These are phyloP conservation scores for Apodospora peruviana DNA, from an alignment of 495 filamentous ascomycete species.

Conservation along the genomic window DNA sequence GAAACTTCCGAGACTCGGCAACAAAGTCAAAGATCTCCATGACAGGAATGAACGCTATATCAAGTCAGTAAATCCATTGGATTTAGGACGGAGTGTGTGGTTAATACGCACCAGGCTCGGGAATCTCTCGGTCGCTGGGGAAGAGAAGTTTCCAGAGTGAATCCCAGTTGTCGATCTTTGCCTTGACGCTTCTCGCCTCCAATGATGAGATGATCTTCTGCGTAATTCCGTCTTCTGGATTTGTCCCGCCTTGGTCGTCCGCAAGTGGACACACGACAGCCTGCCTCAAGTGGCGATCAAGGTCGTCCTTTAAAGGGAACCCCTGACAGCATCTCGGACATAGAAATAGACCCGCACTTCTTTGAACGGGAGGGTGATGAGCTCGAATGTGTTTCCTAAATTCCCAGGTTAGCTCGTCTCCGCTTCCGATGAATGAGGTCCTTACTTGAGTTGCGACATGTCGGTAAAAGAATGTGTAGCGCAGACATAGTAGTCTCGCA, in stretches of 20 bases:
- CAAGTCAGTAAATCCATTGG: not conserved
- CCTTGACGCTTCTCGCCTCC: conserved; percentile 21
- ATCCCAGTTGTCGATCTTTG: conserved; percentile 27
- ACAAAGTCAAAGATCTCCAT: conserved; percentile 29
- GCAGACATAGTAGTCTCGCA: conserved; percentile 27
- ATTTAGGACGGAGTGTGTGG: not conserved
- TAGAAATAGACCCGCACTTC: conserved; percentile 21
- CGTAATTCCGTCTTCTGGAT: conserved; percentile 26
- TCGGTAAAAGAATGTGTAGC: conserved; percentile 28
- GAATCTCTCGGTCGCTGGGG: conserved; percentile 15
- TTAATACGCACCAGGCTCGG: conserved; percentile 17
- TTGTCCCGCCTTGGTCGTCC: conserved; percentile 18
- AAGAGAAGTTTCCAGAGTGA: conserved; percentile 26
- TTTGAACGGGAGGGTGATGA: conserved; percentile 25
- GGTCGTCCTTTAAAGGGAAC: conserved; percentile 20
- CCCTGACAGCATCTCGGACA: conserved; percentile 25
- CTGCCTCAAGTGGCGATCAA: conserved; percentile 21
- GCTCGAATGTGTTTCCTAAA: conserved; percentile 26
- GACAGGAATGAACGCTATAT: conserved; percentile 23
- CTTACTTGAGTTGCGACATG: conserved; percentile 33
- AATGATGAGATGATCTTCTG: conserved; percentile 25
- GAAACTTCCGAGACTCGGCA: conserved; percentile 21
- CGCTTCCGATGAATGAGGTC: not conserved
- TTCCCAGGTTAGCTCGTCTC: not conserved
- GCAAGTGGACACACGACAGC: conserved; percentile 17